These are phyloP conservation scores for Berberis vulgaris DNA, from an alignment of 164 flowering plant genomes.

Conservation along the genomic window DNA sequence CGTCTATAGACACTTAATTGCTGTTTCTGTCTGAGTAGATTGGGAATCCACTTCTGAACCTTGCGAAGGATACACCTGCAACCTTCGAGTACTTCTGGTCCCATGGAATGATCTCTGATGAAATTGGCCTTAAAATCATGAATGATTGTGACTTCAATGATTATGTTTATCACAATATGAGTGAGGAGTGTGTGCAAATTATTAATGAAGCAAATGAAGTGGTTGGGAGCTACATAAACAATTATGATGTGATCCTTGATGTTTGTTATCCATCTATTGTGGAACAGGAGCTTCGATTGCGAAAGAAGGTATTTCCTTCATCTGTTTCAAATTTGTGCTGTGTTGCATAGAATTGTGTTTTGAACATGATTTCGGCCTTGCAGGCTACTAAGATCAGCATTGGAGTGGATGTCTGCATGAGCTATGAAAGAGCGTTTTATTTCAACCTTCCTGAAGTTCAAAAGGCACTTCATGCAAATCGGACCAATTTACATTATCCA, in stretches of 20 bases:
- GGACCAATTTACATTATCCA: constrained; percentile 59
- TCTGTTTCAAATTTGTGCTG: background rate
- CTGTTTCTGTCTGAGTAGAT: constrained; percentile 31
- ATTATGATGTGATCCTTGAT: constrained; percentile 82
- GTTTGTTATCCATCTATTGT: constrained; percentile 90
- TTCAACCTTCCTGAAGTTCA: constrained; percentile 93
- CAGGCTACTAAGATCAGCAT: constrained; percentile 87
- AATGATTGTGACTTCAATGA: constrained; percentile 78
- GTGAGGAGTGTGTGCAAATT: constrained; percentile 44
- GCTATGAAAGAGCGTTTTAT: constrained; percentile 63
- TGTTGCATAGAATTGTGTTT: background rate
- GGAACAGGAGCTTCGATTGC: constrained; percentile 78
- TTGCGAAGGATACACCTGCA: constrained; percentile 63
- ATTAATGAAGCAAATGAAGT: constrained; percentile 41
- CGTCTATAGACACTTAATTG: background rate
- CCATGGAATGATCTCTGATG: constrained; percentile 97
- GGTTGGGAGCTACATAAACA: constrained; percentile 66
- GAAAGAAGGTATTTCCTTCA: constrained; percentile 45
- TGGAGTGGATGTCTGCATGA: constrained; percentile 94
- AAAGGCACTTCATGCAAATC: constrained; percentile 87
- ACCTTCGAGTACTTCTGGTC: constrained; percentile 88
- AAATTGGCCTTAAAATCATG: constrained; percentile 66
- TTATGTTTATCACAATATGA: constrained; percentile 55
- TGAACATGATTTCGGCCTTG: background rate
- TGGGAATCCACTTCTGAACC: constrained; percentile 89